These are phyloP conservation scores for Botrytis elliptica DNA, from an alignment of 2,329 filamentous ascomycete species.

Conservation along the genomic window DNA sequence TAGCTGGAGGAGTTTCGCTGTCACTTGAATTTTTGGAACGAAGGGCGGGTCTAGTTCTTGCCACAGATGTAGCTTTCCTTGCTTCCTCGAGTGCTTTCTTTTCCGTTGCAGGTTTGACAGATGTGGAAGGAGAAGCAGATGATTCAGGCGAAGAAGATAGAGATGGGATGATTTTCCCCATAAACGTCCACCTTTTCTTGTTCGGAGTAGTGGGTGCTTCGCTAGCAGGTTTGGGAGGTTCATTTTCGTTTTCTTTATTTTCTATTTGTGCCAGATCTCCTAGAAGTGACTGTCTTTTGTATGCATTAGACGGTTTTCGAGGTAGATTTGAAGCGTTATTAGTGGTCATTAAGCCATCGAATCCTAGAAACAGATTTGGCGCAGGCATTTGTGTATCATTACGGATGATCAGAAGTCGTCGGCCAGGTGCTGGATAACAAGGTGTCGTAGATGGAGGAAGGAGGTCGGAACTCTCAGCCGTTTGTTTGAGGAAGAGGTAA, in stretches of 20 bases:
- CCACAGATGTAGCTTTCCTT: constrained; percentile 51
- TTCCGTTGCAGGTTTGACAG: constrained; percentile 22
- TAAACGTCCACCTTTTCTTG: constrained; percentile 62
- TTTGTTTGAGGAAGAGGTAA: constrained; percentile 59
- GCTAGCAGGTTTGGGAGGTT: constrained; percentile 25
- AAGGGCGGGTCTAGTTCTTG: constrained; percentile 42
- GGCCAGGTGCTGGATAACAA: constrained; percentile 66
- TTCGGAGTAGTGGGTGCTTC: constrained; percentile 29
- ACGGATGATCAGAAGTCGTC: constrained; percentile 67
- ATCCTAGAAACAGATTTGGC: constrained; percentile 54
- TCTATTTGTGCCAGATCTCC: constrained; percentile 26
- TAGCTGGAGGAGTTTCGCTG: constrained; percentile 53
- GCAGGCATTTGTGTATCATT: constrained; percentile 52
- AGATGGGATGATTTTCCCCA: constrained; percentile 61
- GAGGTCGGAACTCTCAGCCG: constrained; percentile 50
- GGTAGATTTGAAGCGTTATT: constrained; percentile 19
- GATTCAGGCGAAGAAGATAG: constrained; percentile 32
- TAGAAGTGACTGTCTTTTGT: constrained; percentile 35
- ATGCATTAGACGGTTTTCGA: constrained; percentile 26
- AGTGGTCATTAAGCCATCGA: constrained; percentile 53
- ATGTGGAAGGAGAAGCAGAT: constrained; percentile 20
- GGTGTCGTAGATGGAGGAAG: constrained; percentile 60
- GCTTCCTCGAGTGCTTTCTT: constrained; percentile 51
- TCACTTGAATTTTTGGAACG: constrained; percentile 56
- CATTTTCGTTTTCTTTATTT: constrained; percentile 21